Base-by-base conservation (phyloP, 2,329 filamentous ascomycete genomes). In the Diaporthe nobilis region DNA sequence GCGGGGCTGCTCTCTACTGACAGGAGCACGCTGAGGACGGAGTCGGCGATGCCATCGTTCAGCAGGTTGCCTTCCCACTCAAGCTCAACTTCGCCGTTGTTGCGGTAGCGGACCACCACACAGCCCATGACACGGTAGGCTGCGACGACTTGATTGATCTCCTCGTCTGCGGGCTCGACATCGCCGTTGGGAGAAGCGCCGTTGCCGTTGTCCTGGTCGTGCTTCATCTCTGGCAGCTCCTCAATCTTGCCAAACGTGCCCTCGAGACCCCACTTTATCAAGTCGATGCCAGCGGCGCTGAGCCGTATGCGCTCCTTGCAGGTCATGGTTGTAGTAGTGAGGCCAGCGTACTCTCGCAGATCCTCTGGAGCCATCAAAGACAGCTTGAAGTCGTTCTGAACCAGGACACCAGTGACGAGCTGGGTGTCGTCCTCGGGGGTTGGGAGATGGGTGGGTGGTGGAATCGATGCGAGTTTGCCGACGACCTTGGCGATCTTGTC, bases 61-160 rank as follows among this genome's bases (percentile, higher is more conserved):
- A 98, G 93, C 87, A 98, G 94, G 83, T 98, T 99, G 75, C 96
- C 97, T 83, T 98, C 96, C 97, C 97, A 99, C 85, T 98, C 95
- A 3, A 98, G 88, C 83, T 97, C 95, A 8, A 98, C 91, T 81
- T 97, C 93, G 74, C 96, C 94, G 79, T 92, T 93, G 77, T 88
- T 90, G 78, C 90, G 90, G 84, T 97, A 95, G 28, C 93, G 91
- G n/a, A 98, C 92, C 10, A 91, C 91, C 39, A 98, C 92, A 84
- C 94, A 97, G 78, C 95, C 96, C 96, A 99, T 98, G 81, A 99
- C 91, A 39, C 92, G 85, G 79, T 93, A 93, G 4, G 90, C 86
- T 71, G 90, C 86, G 76, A 90, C 83, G 75, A 91, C 82, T 79
- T 86, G 84, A 8, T 88, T 84, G 25, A 93, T 85, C 78, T 94